Base-by-base conservation (phyloP, 345 rosid species). In the Syzygium jambos region DNA sequence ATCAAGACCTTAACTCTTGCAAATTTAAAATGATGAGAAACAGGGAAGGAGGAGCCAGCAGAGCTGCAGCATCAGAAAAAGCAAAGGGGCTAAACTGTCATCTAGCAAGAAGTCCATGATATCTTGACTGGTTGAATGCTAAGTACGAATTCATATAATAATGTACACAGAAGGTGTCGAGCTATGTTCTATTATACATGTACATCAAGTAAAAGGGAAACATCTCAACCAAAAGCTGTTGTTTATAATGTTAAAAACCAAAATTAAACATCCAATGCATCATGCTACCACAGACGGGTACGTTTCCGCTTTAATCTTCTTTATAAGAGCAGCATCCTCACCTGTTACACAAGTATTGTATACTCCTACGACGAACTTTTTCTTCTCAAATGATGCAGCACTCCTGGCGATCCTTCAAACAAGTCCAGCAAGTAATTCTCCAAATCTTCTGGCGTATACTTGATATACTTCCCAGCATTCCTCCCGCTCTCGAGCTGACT, bases 391-490 rank as follows among this genome's bases (percentile, higher is more conserved):
- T 96, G 96, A 89, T 96, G 98, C 91, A 97, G 92, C 91, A 96
- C 95, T 92, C 91, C 87, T 59, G 98, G 95, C 2, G 88, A 88
- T 88, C 99, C 99, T 94, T 98, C 99, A 86, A 98, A 98, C 87
- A 98, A 90, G 91, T 96, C 96, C 85, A 91, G 90, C 85, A 96
- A 89, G 90, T 93, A 94, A 90, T 91, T 91, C 94, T 98, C 99
- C 85, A 98, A 90, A 87, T 98, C 99, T 29, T 98, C 99, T 30
- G 99, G 96, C 41, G 96, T 90, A 92, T 95, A 98, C 93, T 98
- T 98, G 51, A 96, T 95, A 91, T 98, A 98, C 89, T 96, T 98
- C 61, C 98, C 99, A 51, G 96, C 91, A 93, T 95, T 93, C 91
- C 94, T 95, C 89, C 98, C 96, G 59, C 95, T 90, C 91, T 98